Conservation (phyloP, 192 early-diverging fungal genomes). For the Backusella westeae region DNA sequence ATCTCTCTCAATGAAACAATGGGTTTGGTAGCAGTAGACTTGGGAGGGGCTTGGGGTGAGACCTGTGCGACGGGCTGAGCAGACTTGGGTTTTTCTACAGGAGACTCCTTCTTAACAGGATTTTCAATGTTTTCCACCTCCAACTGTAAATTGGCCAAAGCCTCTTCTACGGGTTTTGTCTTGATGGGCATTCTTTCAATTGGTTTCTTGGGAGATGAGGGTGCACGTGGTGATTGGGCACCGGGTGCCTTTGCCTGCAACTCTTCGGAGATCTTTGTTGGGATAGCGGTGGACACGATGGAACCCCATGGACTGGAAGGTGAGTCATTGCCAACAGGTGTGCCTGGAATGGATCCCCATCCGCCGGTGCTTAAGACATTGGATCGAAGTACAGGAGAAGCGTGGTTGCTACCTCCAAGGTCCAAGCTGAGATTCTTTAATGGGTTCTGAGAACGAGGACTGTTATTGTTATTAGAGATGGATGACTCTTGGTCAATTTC, state of each 20-base stretch:
- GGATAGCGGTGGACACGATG: conserved; percentile 23
- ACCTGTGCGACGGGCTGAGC: background rate
- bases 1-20: conserved; percentile 42
- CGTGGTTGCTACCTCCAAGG: conserved; percentile 12
- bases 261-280: conserved; percentile 34
- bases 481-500: background rate
- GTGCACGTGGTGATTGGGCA: conserved; percentile 35
- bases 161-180: background rate
- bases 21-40: conserved; percentile 16
- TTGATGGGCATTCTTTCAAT: background rate
- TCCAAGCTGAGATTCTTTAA: conserved; percentile 8
- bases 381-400: conserved; percentile 23
- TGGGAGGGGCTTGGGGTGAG: background rate
- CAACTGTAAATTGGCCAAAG: conserved; percentile 1
- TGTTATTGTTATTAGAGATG: background rate
- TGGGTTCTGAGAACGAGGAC: background rate
- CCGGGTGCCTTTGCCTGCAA: conserved; percentile 35
- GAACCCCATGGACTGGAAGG: conserved; percentile 37
- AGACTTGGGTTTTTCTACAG: background rate
- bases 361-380: conserved; percentile 15
- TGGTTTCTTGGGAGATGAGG: conserved; percentile 18
- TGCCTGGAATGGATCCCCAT: conserved; percentile 21
- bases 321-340: conserved; percentile 19
- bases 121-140: background rate
- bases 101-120: background rate